Evolutionary conservation across 345 rosid species (phyloP).

Genomic region (Gossypium ekmanianum): DNA sequence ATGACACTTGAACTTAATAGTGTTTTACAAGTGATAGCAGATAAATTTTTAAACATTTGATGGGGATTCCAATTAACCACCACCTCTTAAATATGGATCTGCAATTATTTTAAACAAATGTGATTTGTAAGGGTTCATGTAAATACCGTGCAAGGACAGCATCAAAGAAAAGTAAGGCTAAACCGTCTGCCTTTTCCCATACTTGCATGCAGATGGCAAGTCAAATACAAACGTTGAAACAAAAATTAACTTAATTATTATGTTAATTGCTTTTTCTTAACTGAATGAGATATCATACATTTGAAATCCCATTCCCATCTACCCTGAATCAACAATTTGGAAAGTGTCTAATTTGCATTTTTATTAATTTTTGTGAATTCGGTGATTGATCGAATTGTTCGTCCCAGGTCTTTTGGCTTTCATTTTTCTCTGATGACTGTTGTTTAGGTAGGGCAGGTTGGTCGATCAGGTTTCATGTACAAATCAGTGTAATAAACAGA

Average conservation of each 20-base stretch:
- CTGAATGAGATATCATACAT: slow-evolving; percentile 47
- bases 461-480: slow-evolving; percentile 10
- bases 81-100: too few species aligned
- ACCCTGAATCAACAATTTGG: not conserved
- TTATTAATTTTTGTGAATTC: too few species aligned
- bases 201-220: slow-evolving; percentile 47
- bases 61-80: too few species aligned
- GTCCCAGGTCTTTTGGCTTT: too few species aligned
- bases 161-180: slow-evolving; percentile 41
- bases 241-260: not conserved
- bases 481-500: not conserved
- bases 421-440: not conserved
- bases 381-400: too few species aligned
- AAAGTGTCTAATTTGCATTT: too few species aligned
- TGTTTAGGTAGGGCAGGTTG: slow-evolving; percentile 8
- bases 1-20: slow-evolving; percentile 24
- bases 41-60: not conserved
- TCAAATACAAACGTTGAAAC: slow-evolving; percentile 39
- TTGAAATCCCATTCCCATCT: slow-evolving; percentile 25
- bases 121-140: slow-evolving; percentile 28
- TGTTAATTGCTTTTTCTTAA: slow-evolving; percentile 22
- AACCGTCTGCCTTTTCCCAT: slow-evolving; percentile 34
- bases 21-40: not conserved
- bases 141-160: slow-evolving; percentile 46
- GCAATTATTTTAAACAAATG: not conserved